A percentile compares a stretch with the other conserved stretches of the same genome.
phyloP scores from a whole-genome alignment of 1,284 basidiomycete genomes.

The Exobasidium rhododendri region DNA sequence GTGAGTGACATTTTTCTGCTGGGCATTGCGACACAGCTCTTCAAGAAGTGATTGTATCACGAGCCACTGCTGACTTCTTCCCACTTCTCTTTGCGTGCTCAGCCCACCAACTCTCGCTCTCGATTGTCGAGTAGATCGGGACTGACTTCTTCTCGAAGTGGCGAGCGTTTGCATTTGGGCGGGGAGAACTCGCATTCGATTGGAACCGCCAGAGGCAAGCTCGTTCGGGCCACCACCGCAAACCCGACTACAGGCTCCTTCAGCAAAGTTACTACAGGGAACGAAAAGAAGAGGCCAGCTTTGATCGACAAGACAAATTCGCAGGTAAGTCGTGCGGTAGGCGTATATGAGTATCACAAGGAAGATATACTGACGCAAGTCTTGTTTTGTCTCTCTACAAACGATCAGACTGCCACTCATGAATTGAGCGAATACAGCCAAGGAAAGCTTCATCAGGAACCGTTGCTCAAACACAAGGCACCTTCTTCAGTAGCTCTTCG shows the following conservation, averaged over 20 bases:
- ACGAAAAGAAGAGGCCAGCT: not conserved
- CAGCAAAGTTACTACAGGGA: constrained; percentile 1
- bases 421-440: not conserved
- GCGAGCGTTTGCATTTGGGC: constrained; percentile 9
- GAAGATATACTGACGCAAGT: too few relatives aligned
- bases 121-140: constrained; percentile 4
- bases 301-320: constrained; percentile 18
- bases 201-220: constrained; percentile 2
- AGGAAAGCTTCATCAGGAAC: not conserved
- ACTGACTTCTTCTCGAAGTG: constrained; percentile 19
- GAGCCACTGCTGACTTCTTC: not conserved
- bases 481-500: not conserved
- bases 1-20: constrained; percentile 12
- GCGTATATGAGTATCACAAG: not conserved
- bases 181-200: constrained; percentile 1
- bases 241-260: not conserved
- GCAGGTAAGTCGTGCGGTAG: not conserved
- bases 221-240: not conserved
- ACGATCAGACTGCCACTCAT: not conserved
- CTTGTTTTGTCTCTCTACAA: too few relatives aligned
- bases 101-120: constrained; percentile 10
- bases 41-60: too few relatives aligned
- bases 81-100: not conserved
- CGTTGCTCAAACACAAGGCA: constrained; percentile 6
- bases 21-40: too few relatives aligned